Evolutionary conservation across 345 rosid genomes (phyloP).

Genomic region (Moringa oleifera): DNA sequence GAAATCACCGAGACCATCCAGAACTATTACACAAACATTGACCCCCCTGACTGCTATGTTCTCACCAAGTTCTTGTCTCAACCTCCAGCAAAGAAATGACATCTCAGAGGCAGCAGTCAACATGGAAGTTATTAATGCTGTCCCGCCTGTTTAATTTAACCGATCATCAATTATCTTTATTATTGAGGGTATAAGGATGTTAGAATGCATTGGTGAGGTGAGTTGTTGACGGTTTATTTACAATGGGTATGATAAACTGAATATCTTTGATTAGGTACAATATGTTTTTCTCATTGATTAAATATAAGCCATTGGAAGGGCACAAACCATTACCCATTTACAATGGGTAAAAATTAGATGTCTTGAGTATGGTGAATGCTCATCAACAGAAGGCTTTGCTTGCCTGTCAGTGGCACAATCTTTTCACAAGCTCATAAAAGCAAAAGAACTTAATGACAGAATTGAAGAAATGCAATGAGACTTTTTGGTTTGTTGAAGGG

Average conservation of each 20-base stretch:
- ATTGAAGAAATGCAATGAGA: too few species aligned
- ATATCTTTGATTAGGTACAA: too few species aligned
- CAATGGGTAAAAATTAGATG: too few species aligned
- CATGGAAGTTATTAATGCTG: conserved; percentile 3
- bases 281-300: too few species aligned
- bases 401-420: too few species aligned
- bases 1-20: conserved; percentile 77
- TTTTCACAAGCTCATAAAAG: too few species aligned
- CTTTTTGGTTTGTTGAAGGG: too few species aligned
- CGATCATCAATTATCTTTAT: not conserved
- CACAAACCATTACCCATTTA: too few species aligned
- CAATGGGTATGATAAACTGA: not conserved
- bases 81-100: conserved; percentile 51
- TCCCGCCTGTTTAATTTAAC: conserved; percentile 3
- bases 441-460: too few species aligned
- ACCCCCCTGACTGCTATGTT: conserved; percentile 83
- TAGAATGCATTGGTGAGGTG: conserved; percentile 12
- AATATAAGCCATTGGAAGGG: too few species aligned
- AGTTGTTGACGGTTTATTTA: not conserved
- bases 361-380: too few species aligned
- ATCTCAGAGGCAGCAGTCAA: conserved; percentile 1
- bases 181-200: conserved; percentile 14
- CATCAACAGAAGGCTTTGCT: too few species aligned
- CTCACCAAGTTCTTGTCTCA: conserved; percentile 55
- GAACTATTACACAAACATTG: conserved; percentile 79